phyloP scores from a whole-genome alignment of 768 basidiomycete genomes.

The Mrakia hoshinonis region DNA sequence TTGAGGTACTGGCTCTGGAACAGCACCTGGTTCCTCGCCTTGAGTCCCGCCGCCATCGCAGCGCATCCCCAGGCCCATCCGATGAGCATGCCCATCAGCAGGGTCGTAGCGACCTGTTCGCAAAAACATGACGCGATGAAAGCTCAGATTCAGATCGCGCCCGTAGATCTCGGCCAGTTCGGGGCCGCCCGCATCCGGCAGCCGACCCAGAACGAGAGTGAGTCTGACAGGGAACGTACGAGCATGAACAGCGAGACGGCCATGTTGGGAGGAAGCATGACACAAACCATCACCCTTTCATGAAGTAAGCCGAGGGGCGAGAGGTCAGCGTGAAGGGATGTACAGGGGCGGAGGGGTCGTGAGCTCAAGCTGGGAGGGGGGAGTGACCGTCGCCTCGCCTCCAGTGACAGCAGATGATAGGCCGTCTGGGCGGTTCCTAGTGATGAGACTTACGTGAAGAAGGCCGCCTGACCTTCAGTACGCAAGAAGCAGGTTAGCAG shows the following conservation, averaged over 20 bases:
- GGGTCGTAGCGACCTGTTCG: slow-evolving; percentile 43
- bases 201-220: background rate
- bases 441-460: slow-evolving; percentile 46
- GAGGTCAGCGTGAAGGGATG: slow-evolving; percentile 26
- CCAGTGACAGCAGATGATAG: too few species aligned
- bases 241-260: slow-evolving; percentile 49
- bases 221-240: slow-evolving; percentile 38
- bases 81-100: slow-evolving; percentile 47
- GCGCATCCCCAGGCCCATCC: slow-evolving; percentile 54
- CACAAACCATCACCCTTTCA: slow-evolving; percentile 28
- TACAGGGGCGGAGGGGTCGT: slow-evolving; percentile 4
- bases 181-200: background rate
- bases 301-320: background rate
- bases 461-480: slow-evolving; percentile 41
- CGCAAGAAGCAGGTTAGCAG: slow-evolving; percentile 31
- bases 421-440: too few species aligned
- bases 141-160: background rate
- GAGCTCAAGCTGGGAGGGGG: too few species aligned
- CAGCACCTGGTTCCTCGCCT: slow-evolving; percentile 38
- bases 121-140: background rate
- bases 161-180: background rate
- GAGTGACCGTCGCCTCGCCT: too few species aligned
- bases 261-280: slow-evolving; percentile 48
- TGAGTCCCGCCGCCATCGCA: slow-evolving; percentile 49
- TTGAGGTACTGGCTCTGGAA: slow-evolving; percentile 31